Evolutionary conservation across 352 stramenopile species (phyloP).

Genomic region (Blastocystis sp.): DNA sequence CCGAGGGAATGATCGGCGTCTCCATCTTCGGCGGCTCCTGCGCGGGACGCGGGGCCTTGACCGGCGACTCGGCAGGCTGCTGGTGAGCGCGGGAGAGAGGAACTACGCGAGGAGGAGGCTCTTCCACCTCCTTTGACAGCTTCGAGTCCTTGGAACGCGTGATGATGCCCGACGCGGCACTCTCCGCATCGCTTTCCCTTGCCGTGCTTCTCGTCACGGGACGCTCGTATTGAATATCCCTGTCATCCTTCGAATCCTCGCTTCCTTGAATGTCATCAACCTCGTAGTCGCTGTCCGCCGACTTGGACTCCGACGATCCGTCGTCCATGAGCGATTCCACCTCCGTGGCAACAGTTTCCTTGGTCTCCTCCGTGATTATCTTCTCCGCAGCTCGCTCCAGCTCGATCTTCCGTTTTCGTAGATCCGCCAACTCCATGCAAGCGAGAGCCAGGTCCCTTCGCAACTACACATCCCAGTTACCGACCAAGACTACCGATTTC

Average conservation of each 20-base stretch:
- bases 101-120: background rate
- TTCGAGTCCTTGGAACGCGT: conserved; percentile 13
- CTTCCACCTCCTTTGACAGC: background rate
- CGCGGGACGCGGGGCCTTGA: background rate
- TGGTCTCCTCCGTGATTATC: background rate
- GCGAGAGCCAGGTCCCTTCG: background rate
- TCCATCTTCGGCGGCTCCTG: background rate
- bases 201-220: background rate
- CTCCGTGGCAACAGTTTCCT: background rate
- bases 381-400: background rate
- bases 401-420: background rate
- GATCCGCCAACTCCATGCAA: background rate
- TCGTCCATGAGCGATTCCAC: background rate
- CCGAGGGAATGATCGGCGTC: conserved; percentile 6
- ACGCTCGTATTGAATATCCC: background rate
- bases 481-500: background rate
- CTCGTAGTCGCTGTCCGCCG: conserved; percentile 25
- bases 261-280: background rate
- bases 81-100: background rate
- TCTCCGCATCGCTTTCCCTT: background rate
- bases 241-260: background rate
- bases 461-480: background rate
- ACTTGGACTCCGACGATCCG: background rate
- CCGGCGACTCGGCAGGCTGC: background rate
- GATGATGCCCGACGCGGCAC: background rate